Conservation (phyloP, 106 monocot genomes). For the Triglochin maritima region DNA sequence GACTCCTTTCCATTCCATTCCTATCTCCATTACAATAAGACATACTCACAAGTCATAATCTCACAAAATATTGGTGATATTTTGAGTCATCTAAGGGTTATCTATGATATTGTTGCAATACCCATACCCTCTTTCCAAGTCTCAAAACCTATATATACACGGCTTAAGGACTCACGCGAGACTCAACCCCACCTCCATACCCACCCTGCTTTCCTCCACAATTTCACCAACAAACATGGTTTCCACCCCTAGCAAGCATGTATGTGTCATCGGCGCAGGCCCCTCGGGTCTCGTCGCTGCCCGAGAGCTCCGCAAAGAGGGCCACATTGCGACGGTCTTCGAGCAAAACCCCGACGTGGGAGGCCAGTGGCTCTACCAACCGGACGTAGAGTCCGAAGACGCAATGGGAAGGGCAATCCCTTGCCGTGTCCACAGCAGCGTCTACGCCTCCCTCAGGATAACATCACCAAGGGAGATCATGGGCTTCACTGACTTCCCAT, state of each 20-base stretch:
- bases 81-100: too few relatives aligned
- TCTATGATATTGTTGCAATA: too few relatives aligned
- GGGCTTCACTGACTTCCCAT: slow-evolving; percentile 65
- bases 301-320: slow-evolving; percentile 52
- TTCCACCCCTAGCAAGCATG: slow-evolving; percentile 13
- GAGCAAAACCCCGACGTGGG: slow-evolving; percentile 54
- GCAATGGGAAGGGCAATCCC: slow-evolving; percentile 18
- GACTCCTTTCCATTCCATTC: too few relatives aligned
- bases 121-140: too few relatives aligned
- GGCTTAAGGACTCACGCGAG: too few relatives aligned
- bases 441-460: slow-evolving; percentile 45
- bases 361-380: slow-evolving; percentile 60
- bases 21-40: too few relatives aligned
- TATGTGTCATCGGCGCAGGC: slow-evolving; percentile 65
- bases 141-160: too few relatives aligned
- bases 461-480: slow-evolving; percentile 45
- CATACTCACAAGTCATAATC: too few relatives aligned
- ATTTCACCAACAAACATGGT: slow-evolving; percentile 9
- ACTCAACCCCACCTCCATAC: too few relatives aligned
- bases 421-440: slow-evolving; percentile 36
- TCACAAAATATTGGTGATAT: too few relatives aligned
- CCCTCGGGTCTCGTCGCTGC: slow-evolving; percentile 50
- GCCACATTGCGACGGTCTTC: slow-evolving; percentile 30
- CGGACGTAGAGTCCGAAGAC: slow-evolving; percentile 24
- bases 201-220: too few relatives aligned